These are phyloP conservation scores for Boletus pseudopeckii DNA, from an alignment of 768 basidiomycete species.

Conservation along the genomic window DNA sequence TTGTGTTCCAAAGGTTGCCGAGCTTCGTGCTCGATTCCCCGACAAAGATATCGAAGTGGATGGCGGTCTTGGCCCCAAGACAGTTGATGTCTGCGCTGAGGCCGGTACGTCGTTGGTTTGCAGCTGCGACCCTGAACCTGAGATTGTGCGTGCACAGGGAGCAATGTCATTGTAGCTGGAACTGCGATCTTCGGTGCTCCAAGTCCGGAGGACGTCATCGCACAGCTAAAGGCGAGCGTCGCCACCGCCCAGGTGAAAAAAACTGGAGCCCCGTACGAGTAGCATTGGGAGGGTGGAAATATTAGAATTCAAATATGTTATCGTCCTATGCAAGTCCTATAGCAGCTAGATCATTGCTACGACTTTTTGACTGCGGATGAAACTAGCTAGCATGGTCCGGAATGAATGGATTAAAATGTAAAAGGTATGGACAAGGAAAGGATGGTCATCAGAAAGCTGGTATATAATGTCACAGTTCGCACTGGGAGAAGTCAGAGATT, in stretches of 20 bases:
- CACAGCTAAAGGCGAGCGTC: slow-evolving; percentile 64
- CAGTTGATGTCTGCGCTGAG: slow-evolving; percentile 80
- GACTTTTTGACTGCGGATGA: slow-evolving; percentile 5
- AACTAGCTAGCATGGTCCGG: slow-evolving; percentile 19
- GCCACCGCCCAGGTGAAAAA: slow-evolving; percentile 59
- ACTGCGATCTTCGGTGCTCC: slow-evolving; percentile 88
- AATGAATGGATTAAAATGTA: slow-evolving; percentile 16
- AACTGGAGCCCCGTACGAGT: slow-evolving; percentile 5
- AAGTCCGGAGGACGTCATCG: slow-evolving; percentile 78
- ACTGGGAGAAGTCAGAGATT: slow-evolving; percentile 20
- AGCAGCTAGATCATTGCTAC: slow-evolving; percentile 8
- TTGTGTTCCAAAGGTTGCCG: slow-evolving; percentile 89
- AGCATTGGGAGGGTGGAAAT: not conserved
- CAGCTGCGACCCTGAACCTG: not conserved
- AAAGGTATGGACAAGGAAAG: slow-evolving; percentile 26
- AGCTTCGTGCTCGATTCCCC: slow-evolving; percentile 87
- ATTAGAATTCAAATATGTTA: slow-evolving; percentile 31
- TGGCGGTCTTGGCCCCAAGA: slow-evolving; percentile 93
- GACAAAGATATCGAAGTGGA: slow-evolving; percentile 97
- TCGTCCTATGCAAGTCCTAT: slow-evolving; percentile 18
- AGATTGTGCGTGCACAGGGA: slow-evolving; percentile 49
- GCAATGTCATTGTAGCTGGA: slow-evolving; percentile 97
- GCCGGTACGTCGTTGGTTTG: slow-evolving; percentile 56
- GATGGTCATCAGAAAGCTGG: slow-evolving; percentile 26
- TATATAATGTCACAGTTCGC: slow-evolving; percentile 30